Base-by-base conservation (phyloP, 1,284 basidiomycete genomes). In the Calocybe gambosa region DNA sequence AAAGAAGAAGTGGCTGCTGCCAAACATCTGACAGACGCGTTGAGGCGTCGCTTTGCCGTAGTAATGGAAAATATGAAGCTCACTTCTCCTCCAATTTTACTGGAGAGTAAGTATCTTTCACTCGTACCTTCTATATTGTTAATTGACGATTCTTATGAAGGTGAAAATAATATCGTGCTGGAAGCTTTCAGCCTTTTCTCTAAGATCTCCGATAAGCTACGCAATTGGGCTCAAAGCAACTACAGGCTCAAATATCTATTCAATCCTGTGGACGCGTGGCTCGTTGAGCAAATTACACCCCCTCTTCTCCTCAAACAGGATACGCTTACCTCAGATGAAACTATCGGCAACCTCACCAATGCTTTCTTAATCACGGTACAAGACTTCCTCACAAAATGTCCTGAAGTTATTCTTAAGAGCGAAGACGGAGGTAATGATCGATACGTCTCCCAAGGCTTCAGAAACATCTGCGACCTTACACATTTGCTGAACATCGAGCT, bases 361-460 rank as follows among this genome's bases (percentile, higher is more conserved):
- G 61, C 70, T 1, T 65, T 89, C 37, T 74, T 91, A 26, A 64
- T 87, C 35, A 71, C 73, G 21, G 72, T 84, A 18, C 88, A 91
- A 57, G 66, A 71, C 15, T 60, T 89, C 55, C 64, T 80, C 33
- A 58, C 68, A 8, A 64, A 59, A 45, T 72, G 67, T 52, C 55
- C 66, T 8, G 59, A 65, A 16, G 19, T 39, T 9, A 40, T 46
- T 1, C 42, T 52, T 6, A 50, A 50, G 18, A 25, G 39, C 9
- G 48, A 54, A 21, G 56, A 58, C 2, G 62, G 63, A 5, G 53
- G 57, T 36, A 36, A 45, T 28, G 71, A 74, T 21, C 60, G 68
- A 25, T 78, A 73, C 48, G 65, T 80, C 29, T 58, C 69, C 23
- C 60, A 66, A 21, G 70, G 71, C 31, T 65, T 67, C 43, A 64